phyloP scores from a whole-genome alignment of 805 yeast species.

The Metschnikowia cerradonensis region DNA sequence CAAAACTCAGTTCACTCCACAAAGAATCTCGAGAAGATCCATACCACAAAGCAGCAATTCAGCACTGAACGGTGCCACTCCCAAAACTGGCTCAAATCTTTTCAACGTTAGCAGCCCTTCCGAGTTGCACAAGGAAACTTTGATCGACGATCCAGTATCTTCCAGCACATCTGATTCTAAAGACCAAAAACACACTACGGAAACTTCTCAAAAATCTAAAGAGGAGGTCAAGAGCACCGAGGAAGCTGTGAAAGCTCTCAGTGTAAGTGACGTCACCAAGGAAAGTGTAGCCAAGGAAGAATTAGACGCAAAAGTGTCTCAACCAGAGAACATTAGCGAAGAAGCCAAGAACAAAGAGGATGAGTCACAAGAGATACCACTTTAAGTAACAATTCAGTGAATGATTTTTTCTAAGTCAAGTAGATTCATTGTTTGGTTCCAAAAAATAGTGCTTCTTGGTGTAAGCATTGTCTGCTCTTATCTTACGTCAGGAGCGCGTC shows the following conservation, averaged over 20 bases:
- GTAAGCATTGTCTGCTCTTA: background rate
- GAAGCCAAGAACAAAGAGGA: constrained; percentile 2
- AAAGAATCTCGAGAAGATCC: constrained; percentile 15
- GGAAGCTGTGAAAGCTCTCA: background rate
- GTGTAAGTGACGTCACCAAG: background rate
- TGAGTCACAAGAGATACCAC: background rate
- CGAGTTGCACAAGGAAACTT: constrained; percentile 39
- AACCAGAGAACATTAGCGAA: background rate
- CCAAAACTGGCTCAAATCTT: constrained; percentile 7
- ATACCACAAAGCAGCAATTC: background rate
- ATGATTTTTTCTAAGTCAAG: background rate
- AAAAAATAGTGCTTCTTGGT: background rate
- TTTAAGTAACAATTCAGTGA: background rate
- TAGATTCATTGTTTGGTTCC: background rate
- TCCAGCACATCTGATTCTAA: background rate
- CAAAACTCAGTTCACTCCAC: constrained; percentile 38
- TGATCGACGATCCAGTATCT: constrained; percentile 28
- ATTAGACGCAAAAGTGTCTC: background rate
- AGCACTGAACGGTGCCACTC: background rate
- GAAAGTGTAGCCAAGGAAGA: background rate
- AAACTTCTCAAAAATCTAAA: constrained; percentile 5
- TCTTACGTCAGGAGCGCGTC: background rate
- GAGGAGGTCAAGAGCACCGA: background rate
- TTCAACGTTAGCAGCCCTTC: constrained; percentile 13
- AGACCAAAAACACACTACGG: constrained; percentile 2